Evolutionary conservation across 2,329 filamentous ascomycete genomes (phyloP).

Genomic region (Epichloe uncinata): DNA sequence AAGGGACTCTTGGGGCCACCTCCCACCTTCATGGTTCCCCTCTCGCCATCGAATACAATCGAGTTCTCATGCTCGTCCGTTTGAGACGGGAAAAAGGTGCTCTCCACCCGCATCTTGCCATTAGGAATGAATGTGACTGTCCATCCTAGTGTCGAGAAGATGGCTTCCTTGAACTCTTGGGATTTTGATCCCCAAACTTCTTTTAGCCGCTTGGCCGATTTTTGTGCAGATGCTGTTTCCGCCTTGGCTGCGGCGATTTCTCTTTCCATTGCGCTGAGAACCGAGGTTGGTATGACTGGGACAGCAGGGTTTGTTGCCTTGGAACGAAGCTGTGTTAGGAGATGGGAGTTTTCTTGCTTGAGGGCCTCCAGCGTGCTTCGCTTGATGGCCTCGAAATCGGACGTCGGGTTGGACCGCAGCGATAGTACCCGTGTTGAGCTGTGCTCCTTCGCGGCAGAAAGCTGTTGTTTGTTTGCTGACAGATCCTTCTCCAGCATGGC

Average conservation of each 20-base stretch:
- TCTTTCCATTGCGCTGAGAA: conserved; percentile 61
- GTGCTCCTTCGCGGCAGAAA: conserved; percentile 50
- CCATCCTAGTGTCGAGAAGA: conserved; percentile 85
- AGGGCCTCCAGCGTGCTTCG: conserved; percentile 64
- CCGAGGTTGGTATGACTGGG: conserved; percentile 60
- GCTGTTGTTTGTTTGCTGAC: conserved; percentile 57
- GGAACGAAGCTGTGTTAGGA: conserved; percentile 56
- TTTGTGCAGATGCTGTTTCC: conserved; percentile 61
- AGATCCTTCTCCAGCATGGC: conserved; percentile 65
- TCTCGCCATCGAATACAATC: conserved; percentile 81
- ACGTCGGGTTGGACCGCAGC: conserved; percentile 82
- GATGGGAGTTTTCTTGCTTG: conserved; percentile 69
- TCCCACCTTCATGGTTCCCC: conserved; percentile 94
- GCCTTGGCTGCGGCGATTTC: conserved; percentile 60
- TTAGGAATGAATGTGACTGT: conserved; percentile 95
- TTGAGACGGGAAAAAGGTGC: conserved; percentile 62
- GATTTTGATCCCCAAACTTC: conserved; percentile 89
- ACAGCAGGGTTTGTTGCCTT: conserved; percentile 27
- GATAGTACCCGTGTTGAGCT: conserved; percentile 73
- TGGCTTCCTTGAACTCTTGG: conserved; percentile 88
- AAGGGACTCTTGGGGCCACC: conserved; percentile 81
- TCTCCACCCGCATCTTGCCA: conserved; percentile 85
- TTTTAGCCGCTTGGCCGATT: conserved; percentile 72
- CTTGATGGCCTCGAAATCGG: conserved; percentile 75
- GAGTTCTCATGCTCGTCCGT: conserved; percentile 59